Evolutionary conservation across 2,329 filamentous ascomycete genomes (phyloP).

Genomic region (Calonectria fujianensis): DNA sequence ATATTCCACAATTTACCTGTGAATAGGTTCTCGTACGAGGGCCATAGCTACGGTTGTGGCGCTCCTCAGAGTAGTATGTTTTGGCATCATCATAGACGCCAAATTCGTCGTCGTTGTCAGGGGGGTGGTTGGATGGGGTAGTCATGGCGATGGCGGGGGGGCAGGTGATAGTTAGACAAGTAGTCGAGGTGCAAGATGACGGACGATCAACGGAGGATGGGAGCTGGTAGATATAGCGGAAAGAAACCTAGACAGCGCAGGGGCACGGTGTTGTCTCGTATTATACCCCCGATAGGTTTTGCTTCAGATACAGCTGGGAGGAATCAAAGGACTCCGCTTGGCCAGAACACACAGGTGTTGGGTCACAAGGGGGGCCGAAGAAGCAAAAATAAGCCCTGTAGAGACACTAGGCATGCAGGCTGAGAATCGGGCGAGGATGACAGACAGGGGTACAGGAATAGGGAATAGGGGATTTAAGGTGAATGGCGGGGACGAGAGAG

Average conservation of each 20-base stretch:
- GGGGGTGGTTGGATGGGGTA: slow-evolving; percentile 54
- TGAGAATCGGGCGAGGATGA: slow-evolving; percentile 47
- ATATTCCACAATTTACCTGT: slow-evolving; percentile 63
- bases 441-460: slow-evolving; percentile 45
- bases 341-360: slow-evolving; percentile 41
- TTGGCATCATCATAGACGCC: slow-evolving; percentile 74
- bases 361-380: slow-evolving; percentile 45
- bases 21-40: slow-evolving; percentile 74
- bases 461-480: slow-evolving; percentile 6
- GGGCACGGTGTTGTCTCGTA: slow-evolving; percentile 33
- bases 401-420: slow-evolving; percentile 33
- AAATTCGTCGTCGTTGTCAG: slow-evolving; percentile 68
- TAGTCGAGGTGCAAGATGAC: slow-evolving; percentile 36
- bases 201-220: slow-evolving; percentile 10
- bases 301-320: slow-evolving; percentile 38
- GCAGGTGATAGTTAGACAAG: slow-evolving; percentile 28
- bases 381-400: slow-evolving; percentile 43
- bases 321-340: slow-evolving; percentile 37
- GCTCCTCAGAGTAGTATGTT: slow-evolving; percentile 76
- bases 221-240: slow-evolving; percentile 21
- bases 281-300: slow-evolving; percentile 32
- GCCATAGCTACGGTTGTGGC: slow-evolving; percentile 69
- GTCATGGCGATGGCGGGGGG: slow-evolving; percentile 51
- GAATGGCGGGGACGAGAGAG: slow-evolving; percentile 38
- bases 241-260: slow-evolving; percentile 1